Percentiles rank a stretch among this genome's conserved stretches.
These are phyloP conservation scores for Nemania bipapillata DNA, from an alignment of 2,329 filamentous ascomycete genomes.

Conservation along the genomic window DNA sequence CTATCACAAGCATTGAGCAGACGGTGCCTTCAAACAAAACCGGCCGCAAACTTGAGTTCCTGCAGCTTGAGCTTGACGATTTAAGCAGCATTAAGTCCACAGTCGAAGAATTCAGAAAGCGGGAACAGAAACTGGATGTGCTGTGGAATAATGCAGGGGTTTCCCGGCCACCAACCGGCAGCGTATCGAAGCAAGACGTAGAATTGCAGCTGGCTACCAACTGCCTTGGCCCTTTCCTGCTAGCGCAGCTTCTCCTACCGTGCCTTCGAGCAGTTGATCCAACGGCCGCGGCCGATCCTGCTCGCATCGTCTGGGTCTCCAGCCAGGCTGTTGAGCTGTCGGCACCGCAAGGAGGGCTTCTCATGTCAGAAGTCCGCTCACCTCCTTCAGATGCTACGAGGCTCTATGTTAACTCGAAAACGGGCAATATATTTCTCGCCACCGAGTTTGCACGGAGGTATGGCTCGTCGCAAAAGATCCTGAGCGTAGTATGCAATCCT, in stretches of 20 bases:
- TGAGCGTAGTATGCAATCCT: constrained; percentile 39
- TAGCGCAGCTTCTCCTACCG: constrained; percentile 52
- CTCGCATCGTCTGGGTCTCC: constrained; percentile 39
- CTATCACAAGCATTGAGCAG: constrained; percentile 30
- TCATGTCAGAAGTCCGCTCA: constrained; percentile 37
- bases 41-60: constrained; percentile 30
- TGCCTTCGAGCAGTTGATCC: constrained; percentile 46
- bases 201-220: constrained; percentile 53
- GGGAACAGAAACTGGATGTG: constrained; percentile 36
- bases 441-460: constrained; percentile 35
- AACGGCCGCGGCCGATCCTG: constrained; percentile 15
- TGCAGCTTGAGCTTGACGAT: constrained; percentile 40
- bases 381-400: constrained; percentile 34
- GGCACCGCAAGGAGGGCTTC: constrained; percentile 32
- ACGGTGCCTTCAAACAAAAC: neutral
- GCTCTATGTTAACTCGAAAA: constrained; percentile 41
- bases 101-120: constrained; percentile 26
- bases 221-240: constrained; percentile 52
- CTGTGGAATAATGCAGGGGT: constrained; percentile 46
- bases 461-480: constrained; percentile 16
- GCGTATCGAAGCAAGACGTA: constrained; percentile 50
- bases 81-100: constrained; percentile 34
- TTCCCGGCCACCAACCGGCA: constrained; percentile 38
- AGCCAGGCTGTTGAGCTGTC: constrained; percentile 41
- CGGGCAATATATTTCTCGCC: constrained; percentile 39